These are phyloP conservation scores for Pilasporangium apinafurcum DNA, from an alignment of 352 stramenopile genomes.

Conservation along the genomic window DNA sequence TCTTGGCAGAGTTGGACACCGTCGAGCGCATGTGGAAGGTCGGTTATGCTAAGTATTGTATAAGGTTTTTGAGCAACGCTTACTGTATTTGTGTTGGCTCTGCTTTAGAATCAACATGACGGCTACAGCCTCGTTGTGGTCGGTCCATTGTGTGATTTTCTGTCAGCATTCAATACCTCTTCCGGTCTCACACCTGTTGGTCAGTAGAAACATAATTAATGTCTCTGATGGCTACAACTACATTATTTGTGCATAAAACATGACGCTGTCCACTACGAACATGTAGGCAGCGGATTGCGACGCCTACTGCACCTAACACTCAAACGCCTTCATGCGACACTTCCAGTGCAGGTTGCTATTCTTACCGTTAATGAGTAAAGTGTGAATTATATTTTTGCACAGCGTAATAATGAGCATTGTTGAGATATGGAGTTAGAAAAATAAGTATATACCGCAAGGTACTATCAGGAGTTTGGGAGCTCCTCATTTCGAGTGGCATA, in stretches of 20 bases:
- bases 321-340: conserved; percentile 23
- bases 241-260: neutral
- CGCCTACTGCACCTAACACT: conserved; percentile 52
- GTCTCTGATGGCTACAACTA: neutral
- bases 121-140: conserved; percentile 5
- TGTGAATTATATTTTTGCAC: too few relatives aligned
- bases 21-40: conserved; percentile 21
- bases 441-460: too few relatives aligned
- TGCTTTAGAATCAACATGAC: neutral
- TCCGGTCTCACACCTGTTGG: conserved; percentile 3
- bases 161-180: conserved; percentile 4
- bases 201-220: conserved; percentile 6
- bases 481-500: too few relatives aligned
- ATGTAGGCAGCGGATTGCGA: conserved; percentile 30
- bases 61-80: conserved; percentile 1
- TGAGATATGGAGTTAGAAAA: too few relatives aligned
- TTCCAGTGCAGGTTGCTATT: conserved; percentile 5
- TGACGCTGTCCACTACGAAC: conserved; percentile 2
- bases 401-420: too few relatives aligned
- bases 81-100: conserved; percentile 1
- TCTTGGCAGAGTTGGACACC: conserved; percentile 22
- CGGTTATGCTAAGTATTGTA: conserved; percentile 4
- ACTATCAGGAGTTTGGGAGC: too few relatives aligned
- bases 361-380: too few relatives aligned
- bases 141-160: conserved; percentile 8